A percentile compares a stretch with the other conserved stretches of the same genome.
phyloP scores from a whole-genome alignment of 495 filamentous ascomycete genomes.

The Corynascus novoguineensis region DNA sequence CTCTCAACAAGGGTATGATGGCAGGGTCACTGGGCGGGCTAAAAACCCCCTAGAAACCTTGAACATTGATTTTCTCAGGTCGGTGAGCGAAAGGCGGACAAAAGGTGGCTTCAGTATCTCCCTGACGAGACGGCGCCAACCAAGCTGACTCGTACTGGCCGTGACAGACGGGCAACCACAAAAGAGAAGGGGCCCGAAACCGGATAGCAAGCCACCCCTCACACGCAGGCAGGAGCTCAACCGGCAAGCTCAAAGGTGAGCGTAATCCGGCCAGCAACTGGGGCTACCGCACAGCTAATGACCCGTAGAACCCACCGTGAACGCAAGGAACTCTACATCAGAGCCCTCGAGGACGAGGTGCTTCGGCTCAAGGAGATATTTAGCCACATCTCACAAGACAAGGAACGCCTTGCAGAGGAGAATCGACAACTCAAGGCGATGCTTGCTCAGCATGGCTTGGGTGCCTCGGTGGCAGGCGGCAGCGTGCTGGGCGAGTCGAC shows the following conservation, averaged over 20 bases:
- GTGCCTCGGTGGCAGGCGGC: slow-evolving; percentile 29
- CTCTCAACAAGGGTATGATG: slow-evolving; percentile 28
- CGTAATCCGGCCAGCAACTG: not conserved
- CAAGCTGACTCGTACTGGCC: slow-evolving; percentile 6
- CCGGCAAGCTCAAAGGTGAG: slow-evolving; percentile 90
- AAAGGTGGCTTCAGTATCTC: slow-evolving; percentile 11
- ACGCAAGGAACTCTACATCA: slow-evolving; percentile 93
- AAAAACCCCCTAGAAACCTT: slow-evolving; percentile 50
- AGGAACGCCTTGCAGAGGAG: slow-evolving; percentile 62
- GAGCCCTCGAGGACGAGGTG: slow-evolving; percentile 84
- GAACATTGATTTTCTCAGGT: slow-evolving; percentile 55
- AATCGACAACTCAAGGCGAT: slow-evolving; percentile 72
- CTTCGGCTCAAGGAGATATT: slow-evolving; percentile 63
- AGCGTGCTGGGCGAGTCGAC: slow-evolving; percentile 42
- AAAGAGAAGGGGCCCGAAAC: slow-evolving; percentile 90
- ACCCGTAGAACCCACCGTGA: slow-evolving; percentile 76
- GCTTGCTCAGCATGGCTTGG: slow-evolving; percentile 66
- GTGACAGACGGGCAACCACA: slow-evolving; percentile 81
- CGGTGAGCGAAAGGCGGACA: slow-evolving; percentile 56
- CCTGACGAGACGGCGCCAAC: too few species aligned
- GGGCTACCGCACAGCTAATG: not conserved
- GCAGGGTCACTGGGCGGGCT: slow-evolving; percentile 29
- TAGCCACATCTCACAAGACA: slow-evolving; percentile 57
- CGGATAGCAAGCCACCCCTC: slow-evolving; percentile 89
- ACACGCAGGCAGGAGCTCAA: slow-evolving; percentile 94